Conservation (phyloP, 257 asterid species). For the Jacaranda copaia region DNA sequence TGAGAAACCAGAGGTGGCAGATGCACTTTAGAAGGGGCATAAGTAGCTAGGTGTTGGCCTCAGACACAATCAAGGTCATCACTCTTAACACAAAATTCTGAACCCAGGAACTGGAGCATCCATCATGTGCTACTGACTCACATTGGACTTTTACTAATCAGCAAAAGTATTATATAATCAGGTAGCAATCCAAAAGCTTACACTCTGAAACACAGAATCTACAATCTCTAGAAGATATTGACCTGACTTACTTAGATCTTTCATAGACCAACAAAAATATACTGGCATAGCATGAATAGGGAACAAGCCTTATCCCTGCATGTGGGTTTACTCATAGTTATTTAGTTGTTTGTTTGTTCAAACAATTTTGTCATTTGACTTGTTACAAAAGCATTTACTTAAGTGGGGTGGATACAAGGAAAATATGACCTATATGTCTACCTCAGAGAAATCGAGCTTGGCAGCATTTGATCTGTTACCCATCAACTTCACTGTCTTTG, state of each 20-base stretch:
- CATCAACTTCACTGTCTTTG: slow-evolving; percentile 86
- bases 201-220: background rate
- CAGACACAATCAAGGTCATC: background rate
- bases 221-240: background rate
- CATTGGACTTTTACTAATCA: background rate
- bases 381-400: background rate
- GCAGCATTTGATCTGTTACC: slow-evolving; percentile 85
- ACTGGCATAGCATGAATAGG: background rate
- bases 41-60: background rate
- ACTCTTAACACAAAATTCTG: background rate
- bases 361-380: background rate
- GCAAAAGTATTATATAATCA: background rate
- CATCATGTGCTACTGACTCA: background rate
- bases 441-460: slow-evolving; percentile 89
- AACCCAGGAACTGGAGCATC: slow-evolving; percentile 2
- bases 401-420: slow-evolving; percentile 1
- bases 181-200: background rate
- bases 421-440: slow-evolving; percentile 31
- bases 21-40: background rate
- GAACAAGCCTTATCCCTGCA: background rate
- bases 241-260: background rate
- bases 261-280: background rate
- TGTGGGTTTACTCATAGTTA: background rate
- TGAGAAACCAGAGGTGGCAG: background rate
- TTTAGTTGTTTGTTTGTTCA: background rate